These are phyloP conservation scores for Dysphania ambrosioides DNA, from an alignment of 148 eudicot genomes.

Conservation along the genomic window DNA sequence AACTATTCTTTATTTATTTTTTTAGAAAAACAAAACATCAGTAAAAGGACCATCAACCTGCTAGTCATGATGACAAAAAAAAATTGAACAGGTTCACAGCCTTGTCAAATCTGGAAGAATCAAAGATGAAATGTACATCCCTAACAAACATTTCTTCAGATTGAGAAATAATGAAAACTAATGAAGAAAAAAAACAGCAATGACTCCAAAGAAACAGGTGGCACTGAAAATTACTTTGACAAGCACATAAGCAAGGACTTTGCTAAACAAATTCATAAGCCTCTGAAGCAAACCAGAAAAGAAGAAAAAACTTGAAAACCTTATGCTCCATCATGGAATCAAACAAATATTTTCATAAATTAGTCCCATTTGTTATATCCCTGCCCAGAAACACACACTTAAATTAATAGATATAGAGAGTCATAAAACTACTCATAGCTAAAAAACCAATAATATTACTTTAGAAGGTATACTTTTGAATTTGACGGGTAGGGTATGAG, in stretches of 20 bases:
- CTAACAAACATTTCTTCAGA: background rate
- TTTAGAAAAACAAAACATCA: background rate
- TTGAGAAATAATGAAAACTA: background rate
- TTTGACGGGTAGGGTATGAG: too few species aligned
- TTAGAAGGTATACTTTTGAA: too few species aligned
- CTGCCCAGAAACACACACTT: background rate
- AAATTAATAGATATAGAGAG: too few species aligned
- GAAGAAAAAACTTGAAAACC: background rate
- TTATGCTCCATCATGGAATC: background rate
- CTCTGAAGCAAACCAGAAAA: slow-evolving; percentile 8
- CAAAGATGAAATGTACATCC: background rate
- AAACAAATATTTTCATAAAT: too few species aligned
- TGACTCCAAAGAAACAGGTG: background rate
- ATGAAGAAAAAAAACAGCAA: background rate
- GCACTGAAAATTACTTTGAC: background rate
- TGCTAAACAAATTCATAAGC: background rate
- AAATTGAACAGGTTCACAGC: background rate
- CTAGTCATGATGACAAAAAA: background rate
- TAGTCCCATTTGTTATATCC: too few species aligned
- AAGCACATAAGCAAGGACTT: background rate
- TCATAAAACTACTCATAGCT: too few species aligned
- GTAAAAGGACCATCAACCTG: background rate
- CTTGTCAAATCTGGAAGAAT: background rate
- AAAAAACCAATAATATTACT: too few species aligned
- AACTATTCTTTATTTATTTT: background rate